Conservation (phyloP, 257 asterid genomes). For the Scutellaria baicalensis region DNA sequence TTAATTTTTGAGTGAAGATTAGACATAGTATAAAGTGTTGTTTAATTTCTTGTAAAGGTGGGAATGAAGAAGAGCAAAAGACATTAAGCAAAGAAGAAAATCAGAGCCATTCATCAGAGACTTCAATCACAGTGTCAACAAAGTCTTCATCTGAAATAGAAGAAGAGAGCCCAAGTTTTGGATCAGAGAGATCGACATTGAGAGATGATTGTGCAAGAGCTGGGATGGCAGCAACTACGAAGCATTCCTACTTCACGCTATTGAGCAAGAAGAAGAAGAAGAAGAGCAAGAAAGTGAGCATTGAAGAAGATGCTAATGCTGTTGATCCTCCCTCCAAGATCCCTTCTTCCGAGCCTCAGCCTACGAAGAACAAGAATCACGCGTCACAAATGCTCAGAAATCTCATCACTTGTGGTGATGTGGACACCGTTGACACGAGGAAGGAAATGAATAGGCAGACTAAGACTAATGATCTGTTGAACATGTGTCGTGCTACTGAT, state of each 20-base stretch:
- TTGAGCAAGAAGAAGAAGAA: slow-evolving; percentile 34
- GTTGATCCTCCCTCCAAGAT: slow-evolving; percentile 4
- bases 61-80: slow-evolving; percentile 23
- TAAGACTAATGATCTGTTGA: slow-evolving; percentile 18
- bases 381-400: slow-evolving; percentile 45
- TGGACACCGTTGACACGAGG: slow-evolving; percentile 56
- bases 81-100: slow-evolving; percentile 19
- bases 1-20: background rate
- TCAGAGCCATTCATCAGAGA: slow-evolving; percentile 26
- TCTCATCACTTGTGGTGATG: slow-evolving; percentile 61
- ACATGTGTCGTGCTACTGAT: slow-evolving; percentile 23
- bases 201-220: slow-evolving; percentile 42
- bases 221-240: slow-evolving; percentile 20
- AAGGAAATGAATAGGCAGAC: slow-evolving; percentile 25
- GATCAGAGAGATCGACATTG: slow-evolving; percentile 65
- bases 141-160: slow-evolving; percentile 53
- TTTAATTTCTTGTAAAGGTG: background rate
- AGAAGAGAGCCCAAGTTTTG: slow-evolving; percentile 45
- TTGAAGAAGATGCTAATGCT: slow-evolving; percentile 9
- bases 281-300: slow-evolving; percentile 10
- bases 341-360: slow-evolving; percentile 7
- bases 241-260: slow-evolving; percentile 13
- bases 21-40: background rate
- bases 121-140: slow-evolving; percentile 22
- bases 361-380: slow-evolving; percentile 34